Evolutionary conservation across 75 land plant genomes (phyloP).

Genomic region (Azolla pinnata): DNA sequence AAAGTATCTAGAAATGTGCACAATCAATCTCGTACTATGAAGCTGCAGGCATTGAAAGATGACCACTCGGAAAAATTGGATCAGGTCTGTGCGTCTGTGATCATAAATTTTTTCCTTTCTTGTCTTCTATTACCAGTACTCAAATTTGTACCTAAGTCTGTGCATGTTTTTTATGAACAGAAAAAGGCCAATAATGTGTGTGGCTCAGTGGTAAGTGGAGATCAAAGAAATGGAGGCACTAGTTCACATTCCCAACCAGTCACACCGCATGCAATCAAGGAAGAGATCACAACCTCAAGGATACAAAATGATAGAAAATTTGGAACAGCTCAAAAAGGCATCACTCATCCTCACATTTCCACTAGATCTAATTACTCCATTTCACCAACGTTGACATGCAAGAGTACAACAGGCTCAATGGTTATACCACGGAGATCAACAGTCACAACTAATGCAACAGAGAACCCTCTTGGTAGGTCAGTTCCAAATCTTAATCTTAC

Average conservation of each 20-base stretch:
- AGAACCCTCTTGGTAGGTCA: background rate
- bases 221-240: background rate
- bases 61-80: no score
- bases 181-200: background rate
- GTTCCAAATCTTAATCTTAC: no score
- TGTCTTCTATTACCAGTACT: background rate
- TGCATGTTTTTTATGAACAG: background rate
- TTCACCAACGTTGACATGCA: background rate
- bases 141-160: background rate
- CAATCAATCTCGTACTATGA: background rate
- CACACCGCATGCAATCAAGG: background rate
- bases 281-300: background rate
- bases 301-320: background rate
- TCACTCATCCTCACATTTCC: background rate
- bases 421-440: background rate
- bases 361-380: background rate
- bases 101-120: background rate
- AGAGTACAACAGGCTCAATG: background rate
- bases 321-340: background rate
- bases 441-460: background rate
- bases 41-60: background rate
- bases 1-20: conserved; percentile 3
- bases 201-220: background rate
- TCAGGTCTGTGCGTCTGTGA: background rate
- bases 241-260: background rate